Conservation (phyloP, 176 grass and related monocot species). For the Guadua angustifolia region DNA sequence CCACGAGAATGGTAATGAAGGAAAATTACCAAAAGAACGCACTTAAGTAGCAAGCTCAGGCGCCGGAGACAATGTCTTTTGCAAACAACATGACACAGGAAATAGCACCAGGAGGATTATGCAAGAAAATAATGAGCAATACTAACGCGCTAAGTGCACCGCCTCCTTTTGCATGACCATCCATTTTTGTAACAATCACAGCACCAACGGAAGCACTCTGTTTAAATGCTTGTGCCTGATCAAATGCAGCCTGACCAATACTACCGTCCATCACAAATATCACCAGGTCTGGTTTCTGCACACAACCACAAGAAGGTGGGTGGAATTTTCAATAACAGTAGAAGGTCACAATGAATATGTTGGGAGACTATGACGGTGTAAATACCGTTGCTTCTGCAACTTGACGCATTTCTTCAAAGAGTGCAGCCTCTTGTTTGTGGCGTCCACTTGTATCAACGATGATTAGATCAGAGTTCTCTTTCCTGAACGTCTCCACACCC, state of each 20-base stretch:
- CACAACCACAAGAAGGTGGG: conserved; percentile 38
- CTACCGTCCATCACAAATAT: conserved; percentile 94
- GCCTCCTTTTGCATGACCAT: conserved; percentile 87
- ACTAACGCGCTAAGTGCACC: conserved; percentile 90
- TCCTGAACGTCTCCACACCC: conserved; percentile 77
- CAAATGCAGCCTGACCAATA: conserved; percentile 86
- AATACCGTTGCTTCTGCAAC: conserved; percentile 80
- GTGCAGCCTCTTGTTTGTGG: conserved; percentile 76
- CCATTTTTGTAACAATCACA: conserved; percentile 83
- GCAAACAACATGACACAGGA: not conserved
- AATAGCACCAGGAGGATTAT: not conserved
- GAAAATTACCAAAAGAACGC: not conserved
- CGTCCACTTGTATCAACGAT: conserved; percentile 81
- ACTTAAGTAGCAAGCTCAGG: not conserved
- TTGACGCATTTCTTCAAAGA: conserved; percentile 88
- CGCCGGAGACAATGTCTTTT: not conserved
- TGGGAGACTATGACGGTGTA: not conserved
- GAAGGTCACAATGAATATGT: not conserved
- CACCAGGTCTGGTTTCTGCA: conserved; percentile 82
- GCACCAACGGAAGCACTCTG: conserved; percentile 83
- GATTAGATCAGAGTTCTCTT: conserved; percentile 80
- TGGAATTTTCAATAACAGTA: conserved; percentile 10
- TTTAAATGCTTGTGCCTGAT: conserved; percentile 87
- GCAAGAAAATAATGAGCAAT: not conserved
- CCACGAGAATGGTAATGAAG: not conserved